These are phyloP conservation scores for Mycena vitilis DNA, from an alignment of 768 basidiomycete genomes.

Conservation along the genomic window DNA sequence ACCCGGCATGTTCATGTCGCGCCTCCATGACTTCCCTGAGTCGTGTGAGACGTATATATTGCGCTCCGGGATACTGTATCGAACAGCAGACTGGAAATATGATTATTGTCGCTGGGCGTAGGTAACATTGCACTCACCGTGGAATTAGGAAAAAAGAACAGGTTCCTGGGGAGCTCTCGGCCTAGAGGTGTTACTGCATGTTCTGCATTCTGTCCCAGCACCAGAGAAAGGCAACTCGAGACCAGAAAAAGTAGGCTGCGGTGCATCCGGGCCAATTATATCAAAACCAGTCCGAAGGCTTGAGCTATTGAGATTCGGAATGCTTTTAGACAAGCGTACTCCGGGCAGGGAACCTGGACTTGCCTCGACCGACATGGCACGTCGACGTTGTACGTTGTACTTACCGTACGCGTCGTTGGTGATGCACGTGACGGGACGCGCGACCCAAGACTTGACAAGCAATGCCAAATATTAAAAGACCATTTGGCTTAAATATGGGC, in stretches of 20 bases:
- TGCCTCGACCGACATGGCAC: no score
- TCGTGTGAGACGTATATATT: slow-evolving; percentile 84
- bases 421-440: no score
- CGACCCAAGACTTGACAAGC: no score
- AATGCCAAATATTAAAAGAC: no score
- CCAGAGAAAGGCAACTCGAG: background rate
- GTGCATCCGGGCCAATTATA: no score
- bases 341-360: no score
- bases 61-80: slow-evolving; percentile 77
- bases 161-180: slow-evolving; percentile 67
- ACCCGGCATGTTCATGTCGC: slow-evolving; percentile 59
- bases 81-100: slow-evolving; percentile 65
- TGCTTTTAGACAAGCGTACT: no score
- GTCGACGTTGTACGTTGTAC: no score
- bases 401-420: no score
- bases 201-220: slow-evolving; percentile 58
- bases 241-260: background rate
- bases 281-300: no score
- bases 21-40: slow-evolving; percentile 81
- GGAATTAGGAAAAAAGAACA: slow-evolving; percentile 95
- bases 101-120: slow-evolving; percentile 15
- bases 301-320: no score
- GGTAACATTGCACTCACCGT: slow-evolving; percentile 61
- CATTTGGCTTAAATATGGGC: no score
- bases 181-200: slow-evolving; percentile 62